phyloP scores from a whole-genome alignment of 225 moss, liverwort and hornwort species.

The Pleurozium schreberi region DNA sequence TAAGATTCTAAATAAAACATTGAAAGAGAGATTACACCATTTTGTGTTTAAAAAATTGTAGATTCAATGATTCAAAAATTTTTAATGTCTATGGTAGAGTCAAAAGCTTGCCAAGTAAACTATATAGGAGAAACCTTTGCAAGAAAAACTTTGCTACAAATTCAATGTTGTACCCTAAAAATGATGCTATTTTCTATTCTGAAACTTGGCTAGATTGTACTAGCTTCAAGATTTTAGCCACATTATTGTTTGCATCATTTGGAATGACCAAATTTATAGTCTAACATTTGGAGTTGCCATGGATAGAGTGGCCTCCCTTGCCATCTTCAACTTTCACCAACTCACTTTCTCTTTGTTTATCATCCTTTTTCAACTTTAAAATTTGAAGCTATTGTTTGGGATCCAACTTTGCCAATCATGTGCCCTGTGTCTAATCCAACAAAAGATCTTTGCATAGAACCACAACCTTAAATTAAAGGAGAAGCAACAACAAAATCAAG shows the following conservation, averaged over 20 bases:
- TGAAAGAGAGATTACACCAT: background rate
- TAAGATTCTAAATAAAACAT: background rate
- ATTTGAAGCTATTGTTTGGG: accelerated
- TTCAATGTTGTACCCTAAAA: background rate
- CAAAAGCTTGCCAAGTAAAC: background rate
- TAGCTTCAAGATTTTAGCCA: background rate
- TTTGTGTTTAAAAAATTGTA: too few species aligned
- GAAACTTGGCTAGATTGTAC: background rate
- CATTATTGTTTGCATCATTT: background rate
- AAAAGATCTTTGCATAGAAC: background rate
- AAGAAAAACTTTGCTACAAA: background rate
- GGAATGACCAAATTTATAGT: background rate
- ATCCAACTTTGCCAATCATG: accelerated
- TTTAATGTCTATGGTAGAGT: background rate
- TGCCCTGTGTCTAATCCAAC: accelerated
- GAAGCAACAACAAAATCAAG: accelerated
- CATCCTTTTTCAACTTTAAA: background rate
- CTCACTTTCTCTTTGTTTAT: background rate
- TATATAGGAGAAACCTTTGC: background rate
- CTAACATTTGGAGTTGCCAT: background rate
- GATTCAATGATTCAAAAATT: background rate
- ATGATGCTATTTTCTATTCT: background rate
- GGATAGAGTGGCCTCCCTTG: background rate
- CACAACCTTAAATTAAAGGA: background rate
- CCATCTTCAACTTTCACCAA: background rate